A percentile compares a stretch with the other conserved stretches of the same genome.
Evolutionary conservation across 2,329 filamentous ascomycete species (phyloP).

Genomic region (Aspergillus persii): DNA sequence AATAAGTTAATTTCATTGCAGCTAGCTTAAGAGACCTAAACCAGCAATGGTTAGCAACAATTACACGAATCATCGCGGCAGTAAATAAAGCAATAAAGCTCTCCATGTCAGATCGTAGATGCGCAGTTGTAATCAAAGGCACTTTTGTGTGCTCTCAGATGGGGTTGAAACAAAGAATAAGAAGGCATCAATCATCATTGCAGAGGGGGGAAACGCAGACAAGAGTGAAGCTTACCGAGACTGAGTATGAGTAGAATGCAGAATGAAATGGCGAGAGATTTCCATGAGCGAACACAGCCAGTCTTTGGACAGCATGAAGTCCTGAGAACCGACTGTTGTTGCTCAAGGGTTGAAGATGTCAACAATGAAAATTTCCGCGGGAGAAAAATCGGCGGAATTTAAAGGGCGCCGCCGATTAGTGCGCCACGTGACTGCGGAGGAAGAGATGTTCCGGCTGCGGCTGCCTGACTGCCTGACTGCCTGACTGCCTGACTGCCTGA

Average conservation of each 20-base stretch:
- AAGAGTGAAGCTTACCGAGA: conserved; percentile 10
- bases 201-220: neutral
- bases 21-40: neutral
- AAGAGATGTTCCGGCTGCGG: conserved; percentile 8
- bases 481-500: no score
- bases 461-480: no score
- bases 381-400: conserved; percentile 17
- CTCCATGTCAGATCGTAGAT: conserved; percentile 27
- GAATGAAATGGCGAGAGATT: neutral
- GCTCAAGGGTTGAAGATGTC: conserved; percentile 1
- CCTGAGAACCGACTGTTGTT: neutral
- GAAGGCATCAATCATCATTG: conserved; percentile 34
- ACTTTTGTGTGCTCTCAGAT: conserved; percentile 32
- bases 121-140: conserved; percentile 31
- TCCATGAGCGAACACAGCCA: neutral
- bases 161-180: conserved; percentile 40
- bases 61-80: neutral
- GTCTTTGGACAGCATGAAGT: neutral
- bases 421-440: conserved; percentile 25
- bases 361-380: conserved; percentile 1
- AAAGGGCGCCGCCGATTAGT: conserved; percentile 18
- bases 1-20: neutral
- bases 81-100: neutral
- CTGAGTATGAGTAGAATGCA: neutral
- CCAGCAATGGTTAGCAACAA: neutral